phyloP scores from a whole-genome alignment of 2,329 filamentous ascomycete species.

The Fusarium sp. region DNA sequence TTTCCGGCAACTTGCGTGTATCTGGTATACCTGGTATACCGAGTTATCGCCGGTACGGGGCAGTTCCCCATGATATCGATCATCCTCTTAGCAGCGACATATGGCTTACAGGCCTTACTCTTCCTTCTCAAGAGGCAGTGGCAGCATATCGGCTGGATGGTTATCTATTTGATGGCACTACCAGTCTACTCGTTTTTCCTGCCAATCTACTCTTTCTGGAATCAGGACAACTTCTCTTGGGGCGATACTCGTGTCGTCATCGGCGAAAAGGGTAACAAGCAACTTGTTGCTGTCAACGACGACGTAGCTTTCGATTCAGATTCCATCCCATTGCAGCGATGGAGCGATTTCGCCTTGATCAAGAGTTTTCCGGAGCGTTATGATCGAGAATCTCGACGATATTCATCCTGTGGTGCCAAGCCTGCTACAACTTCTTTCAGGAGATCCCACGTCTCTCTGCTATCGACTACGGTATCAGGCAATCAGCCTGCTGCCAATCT shows the following conservation, averaged over 20 bases:
- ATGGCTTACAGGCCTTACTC: slow-evolving; percentile 95
- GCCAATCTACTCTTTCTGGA: slow-evolving; percentile 99
- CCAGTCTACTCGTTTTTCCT: slow-evolving; percentile 93
- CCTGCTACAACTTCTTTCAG: too few species aligned
- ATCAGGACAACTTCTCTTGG: slow-evolving; percentile 99
- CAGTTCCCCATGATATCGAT: slow-evolving; percentile 90
- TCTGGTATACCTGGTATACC: slow-evolving; percentile 89
- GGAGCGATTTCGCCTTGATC: slow-evolving; percentile 92
- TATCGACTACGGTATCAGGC: too few species aligned
- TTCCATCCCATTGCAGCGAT: slow-evolving; percentile 92
- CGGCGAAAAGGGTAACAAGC: slow-evolving; percentile 91
- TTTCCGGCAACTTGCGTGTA: slow-evolving; percentile 91
- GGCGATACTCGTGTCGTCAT: slow-evolving; percentile 98
- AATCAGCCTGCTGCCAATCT: too few species aligned
- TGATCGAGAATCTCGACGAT: too few species aligned
- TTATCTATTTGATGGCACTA: slow-evolving; percentile 95
- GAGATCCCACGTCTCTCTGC: too few species aligned
- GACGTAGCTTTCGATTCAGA: slow-evolving; percentile 87
- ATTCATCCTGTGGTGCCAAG: too few species aligned
- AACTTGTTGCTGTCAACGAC: slow-evolving; percentile 88
- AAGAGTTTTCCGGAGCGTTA: slow-evolving; percentile 61
- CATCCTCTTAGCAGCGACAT: slow-evolving; percentile 89
- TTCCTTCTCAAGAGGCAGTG: slow-evolving; percentile 98
- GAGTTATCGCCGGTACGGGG: slow-evolving; percentile 76
- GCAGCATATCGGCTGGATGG: slow-evolving; percentile 99